Evolutionary conservation across 176 grass and related monocot species (phyloP).

Genomic region (Thalia dealbata): DNA sequence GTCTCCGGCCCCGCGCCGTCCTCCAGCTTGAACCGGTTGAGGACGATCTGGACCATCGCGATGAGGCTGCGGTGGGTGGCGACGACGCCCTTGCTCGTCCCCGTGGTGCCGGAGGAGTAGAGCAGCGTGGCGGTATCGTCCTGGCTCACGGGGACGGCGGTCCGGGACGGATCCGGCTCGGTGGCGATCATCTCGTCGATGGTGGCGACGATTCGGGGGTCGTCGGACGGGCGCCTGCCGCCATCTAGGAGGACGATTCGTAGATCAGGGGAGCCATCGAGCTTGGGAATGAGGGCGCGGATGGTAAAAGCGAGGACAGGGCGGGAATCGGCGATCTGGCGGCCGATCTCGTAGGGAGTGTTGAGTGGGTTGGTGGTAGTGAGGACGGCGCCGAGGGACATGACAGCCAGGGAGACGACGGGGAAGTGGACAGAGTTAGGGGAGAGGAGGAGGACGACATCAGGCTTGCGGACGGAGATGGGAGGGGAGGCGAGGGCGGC

Average conservation of each 20-base stretch:
- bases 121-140: constrained; percentile 83
- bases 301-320: constrained; percentile 78
- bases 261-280: constrained; percentile 25
- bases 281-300: constrained; percentile 56
- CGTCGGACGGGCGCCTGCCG: not conserved
- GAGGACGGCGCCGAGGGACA: constrained; percentile 74
- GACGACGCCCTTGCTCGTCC: constrained; percentile 87
- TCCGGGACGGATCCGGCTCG: constrained; percentile 24
- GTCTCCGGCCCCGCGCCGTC: constrained; percentile 25
- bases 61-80: constrained; percentile 85
- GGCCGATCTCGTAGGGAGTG: constrained; percentile 61
- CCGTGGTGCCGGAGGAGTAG: constrained; percentile 91
- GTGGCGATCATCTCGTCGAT: constrained; percentile 59
- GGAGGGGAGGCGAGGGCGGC: constrained; percentile 63
- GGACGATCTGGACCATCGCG: constrained; percentile 87
- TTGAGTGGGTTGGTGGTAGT: constrained; percentile 91
- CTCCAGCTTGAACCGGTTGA: constrained; percentile 77
- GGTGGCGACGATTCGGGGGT: constrained; percentile 51
- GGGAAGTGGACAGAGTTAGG: constrained; percentile 85
- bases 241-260: constrained; percentile 60
- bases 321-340: constrained; percentile 67
- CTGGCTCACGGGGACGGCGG: constrained; percentile 39
- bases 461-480: constrained; percentile 53
- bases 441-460: constrained; percentile 72
- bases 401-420: constrained; percentile 65